A percentile compares a stretch with the other conserved stretches of the same genome.
These are phyloP conservation scores for Fusarium sp. DNA, from an alignment of 2,329 filamentous ascomycete genomes.

Conservation along the genomic window DNA sequence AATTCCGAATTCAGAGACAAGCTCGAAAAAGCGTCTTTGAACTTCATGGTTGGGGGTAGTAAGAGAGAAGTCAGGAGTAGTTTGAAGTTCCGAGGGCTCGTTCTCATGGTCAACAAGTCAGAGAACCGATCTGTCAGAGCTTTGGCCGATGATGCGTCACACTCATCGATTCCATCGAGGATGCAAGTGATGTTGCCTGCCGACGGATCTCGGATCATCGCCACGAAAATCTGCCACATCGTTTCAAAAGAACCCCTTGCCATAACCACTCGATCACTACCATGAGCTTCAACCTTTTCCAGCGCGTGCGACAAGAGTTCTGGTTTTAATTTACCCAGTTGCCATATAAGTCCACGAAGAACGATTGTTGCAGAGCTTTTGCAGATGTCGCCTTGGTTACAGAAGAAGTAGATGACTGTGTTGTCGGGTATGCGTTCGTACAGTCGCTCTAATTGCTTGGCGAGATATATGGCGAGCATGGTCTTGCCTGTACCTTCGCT, in stretches of 20 bases:
- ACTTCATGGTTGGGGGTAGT: accelerated
- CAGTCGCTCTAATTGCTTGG: slow-evolving; percentile 5
- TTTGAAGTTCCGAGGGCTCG: not conserved
- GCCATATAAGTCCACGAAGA: slow-evolving; percentile 17
- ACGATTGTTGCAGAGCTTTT: slow-evolving; percentile 5
- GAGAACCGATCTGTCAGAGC: not conserved
- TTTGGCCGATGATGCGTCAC: not conserved
- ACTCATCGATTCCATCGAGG: slow-evolving; percentile 24
- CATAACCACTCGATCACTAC: not conserved
- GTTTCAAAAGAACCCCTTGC: not conserved
- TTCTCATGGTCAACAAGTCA: not conserved
- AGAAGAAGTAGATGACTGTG: slow-evolving; percentile 24
- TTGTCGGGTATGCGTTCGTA: not conserved
- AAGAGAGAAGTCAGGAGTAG: not conserved
- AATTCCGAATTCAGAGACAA: not conserved
- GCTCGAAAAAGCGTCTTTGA: not conserved
- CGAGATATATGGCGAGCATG: slow-evolving; percentile 7
- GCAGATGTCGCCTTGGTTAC: slow-evolving; percentile 5
- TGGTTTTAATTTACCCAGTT: slow-evolving; percentile 8
- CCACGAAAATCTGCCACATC: slow-evolving; percentile 16
- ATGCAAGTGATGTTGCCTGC: not conserved
- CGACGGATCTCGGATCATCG: slow-evolving; percentile 1
- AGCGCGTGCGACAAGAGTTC: not conserved
- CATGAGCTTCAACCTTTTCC: not conserved
- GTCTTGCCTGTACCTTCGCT: slow-evolving; percentile 15